Conservation (phyloP, 352 stramenopile species). For the Phytophthora hibernalis region DNA sequence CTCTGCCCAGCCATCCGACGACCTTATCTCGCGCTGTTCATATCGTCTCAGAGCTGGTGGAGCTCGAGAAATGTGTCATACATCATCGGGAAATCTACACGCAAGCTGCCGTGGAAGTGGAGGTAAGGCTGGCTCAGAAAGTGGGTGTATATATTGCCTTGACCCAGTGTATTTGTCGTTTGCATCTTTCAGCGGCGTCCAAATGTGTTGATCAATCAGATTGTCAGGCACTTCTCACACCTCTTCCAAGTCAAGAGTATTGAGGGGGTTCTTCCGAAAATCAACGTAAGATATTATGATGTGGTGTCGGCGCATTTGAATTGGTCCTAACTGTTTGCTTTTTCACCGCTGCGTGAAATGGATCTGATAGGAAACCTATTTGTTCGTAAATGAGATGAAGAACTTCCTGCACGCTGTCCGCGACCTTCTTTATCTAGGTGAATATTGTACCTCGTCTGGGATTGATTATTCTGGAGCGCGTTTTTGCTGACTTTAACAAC, state of each 20-base stretch:
- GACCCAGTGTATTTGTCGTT: constrained; percentile 8
- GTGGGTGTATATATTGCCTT: neutral
- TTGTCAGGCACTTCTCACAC: constrained; percentile 89
- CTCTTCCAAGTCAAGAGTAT: constrained; percentile 88
- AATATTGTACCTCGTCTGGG: constrained; percentile 21
- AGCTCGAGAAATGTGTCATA: constrained; percentile 85
- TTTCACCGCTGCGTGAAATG: neutral
- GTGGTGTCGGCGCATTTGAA: neutral
- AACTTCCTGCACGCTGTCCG: constrained; percentile 79
- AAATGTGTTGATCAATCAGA: constrained; percentile 85
- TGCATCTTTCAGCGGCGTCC: constrained; percentile 59
- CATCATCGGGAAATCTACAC: constrained; percentile 83
- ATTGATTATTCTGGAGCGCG: neutral
- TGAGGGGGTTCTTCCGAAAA: constrained; percentile 91
- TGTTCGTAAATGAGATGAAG: constrained; percentile 90
- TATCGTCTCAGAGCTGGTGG: constrained; percentile 80
- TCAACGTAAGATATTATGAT: constrained; percentile 64
- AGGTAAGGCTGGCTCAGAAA: constrained; percentile 47
- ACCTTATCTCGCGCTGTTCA: constrained; percentile 69
- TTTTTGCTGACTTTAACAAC: neutral
- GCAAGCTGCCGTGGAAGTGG: constrained; percentile 75
- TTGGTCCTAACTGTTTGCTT: constrained; percentile 4
- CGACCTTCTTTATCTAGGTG: constrained; percentile 71
- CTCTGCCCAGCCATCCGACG: constrained; percentile 32
- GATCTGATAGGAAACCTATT: constrained; percentile 70